Base-by-base conservation (phyloP, 2,329 filamentous ascomycete genomes). In the Pseudocercospora fijiensis region DNA sequence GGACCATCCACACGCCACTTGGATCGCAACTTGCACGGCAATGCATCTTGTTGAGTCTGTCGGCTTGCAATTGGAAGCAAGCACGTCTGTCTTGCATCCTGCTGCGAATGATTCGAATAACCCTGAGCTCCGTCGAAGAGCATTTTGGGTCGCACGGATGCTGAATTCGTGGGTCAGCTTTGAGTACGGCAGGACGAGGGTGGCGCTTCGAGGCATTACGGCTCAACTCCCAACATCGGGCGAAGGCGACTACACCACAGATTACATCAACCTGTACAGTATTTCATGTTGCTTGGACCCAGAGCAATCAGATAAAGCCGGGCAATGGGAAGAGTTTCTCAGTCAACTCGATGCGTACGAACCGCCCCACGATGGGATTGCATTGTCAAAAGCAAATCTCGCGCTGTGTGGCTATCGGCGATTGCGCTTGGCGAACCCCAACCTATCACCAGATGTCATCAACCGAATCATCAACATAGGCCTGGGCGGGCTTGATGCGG, bases 81-180 rank as follows among this genome's bases (percentile, higher is more conserved):
- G 68, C 58, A 71, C 67, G 43, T 67, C 69, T 24, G 64, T 74
- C 10, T 52, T 74, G n/a, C 70, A 69, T 63, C 68, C 72, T 7
- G 62, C 67, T 2, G 61, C 67, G 11, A 69, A 61, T 45, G 69
- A 70, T 22, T 60, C 62, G 18, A 65, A 66, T 24, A 70, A 71
- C 60, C 64, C 69, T 1, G 73, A 75, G 28, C 65, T 73, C 26
- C 66, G 72, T 60, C 10, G 73, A 16, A 69, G 74, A 4, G 68
- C 70, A 74, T 84, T 69, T 79, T 82, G 58, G 72, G 79, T 86
- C 45, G 81, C 84, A 0, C 82, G 84, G 9, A 84, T 86, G 66
- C 78, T 87, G 7, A 86, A 86, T 67, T 82, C 81, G 11, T 86
- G 84, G 84, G 82, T 83, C 26, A 86, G 83, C 0, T 86, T 85